Evolutionary conservation across 106 monocot genomes (phyloP).

Genomic region (Chionographis japonica): DNA sequence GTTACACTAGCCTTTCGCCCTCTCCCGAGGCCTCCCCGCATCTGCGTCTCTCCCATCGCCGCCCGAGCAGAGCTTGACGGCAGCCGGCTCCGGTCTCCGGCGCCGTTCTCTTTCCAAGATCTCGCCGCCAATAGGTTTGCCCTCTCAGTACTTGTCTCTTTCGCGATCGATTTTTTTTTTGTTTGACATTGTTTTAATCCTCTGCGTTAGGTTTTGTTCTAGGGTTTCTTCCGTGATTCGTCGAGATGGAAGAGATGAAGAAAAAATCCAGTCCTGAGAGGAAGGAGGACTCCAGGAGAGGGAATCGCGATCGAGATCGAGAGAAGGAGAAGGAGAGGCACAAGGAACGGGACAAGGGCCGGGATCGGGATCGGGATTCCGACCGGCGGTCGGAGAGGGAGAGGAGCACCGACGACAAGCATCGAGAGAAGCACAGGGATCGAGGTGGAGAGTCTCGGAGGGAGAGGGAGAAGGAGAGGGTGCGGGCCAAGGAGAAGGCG

Average conservation of each 20-base stretch:
- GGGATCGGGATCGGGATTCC: constrained; percentile 1
- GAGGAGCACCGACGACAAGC: constrained; percentile 19
- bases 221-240: no score
- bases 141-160: no score
- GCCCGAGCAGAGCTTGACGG: no score
- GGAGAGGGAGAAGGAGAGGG: constrained; percentile 4
- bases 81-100: no score
- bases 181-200: no score
- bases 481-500: not conserved
- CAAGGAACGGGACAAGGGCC: constrained; percentile 16
- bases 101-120: no score
- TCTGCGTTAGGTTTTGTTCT: no score
- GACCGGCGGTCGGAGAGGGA: constrained; percentile 29
- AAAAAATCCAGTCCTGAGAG: not conserved
- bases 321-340: constrained; percentile 8
- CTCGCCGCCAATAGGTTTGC: no score
- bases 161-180: no score
- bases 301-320: constrained; percentile 12
- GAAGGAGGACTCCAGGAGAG: constrained; percentile 18
- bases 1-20: no score
- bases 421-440: constrained; percentile 9
- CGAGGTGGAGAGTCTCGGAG: not conserved
- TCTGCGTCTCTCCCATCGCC: no score
- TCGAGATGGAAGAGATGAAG: constrained; percentile 1
- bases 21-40: no score